Conservation (phyloP, 208 protist species). For the Leishmania major region DNA sequence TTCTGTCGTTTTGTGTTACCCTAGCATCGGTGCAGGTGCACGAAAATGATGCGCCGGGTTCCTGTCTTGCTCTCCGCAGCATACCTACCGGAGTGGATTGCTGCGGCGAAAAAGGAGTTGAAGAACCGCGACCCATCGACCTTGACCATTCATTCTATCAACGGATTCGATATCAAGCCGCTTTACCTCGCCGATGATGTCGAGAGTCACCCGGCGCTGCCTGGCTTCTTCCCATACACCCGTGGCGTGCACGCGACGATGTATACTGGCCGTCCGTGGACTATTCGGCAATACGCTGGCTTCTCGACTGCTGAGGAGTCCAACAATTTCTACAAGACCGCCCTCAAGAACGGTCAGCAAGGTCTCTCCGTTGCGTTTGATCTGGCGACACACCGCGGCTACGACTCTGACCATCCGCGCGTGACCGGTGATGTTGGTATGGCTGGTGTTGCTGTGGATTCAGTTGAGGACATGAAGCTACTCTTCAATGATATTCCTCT, state of each 20-base stretch:
- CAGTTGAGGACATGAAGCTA: conserved; percentile 85
- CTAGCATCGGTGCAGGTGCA: too few relatives aligned
- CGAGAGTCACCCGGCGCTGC: conserved; percentile 31
- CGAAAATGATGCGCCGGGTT: conserved; percentile 64
- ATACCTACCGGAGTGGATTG: conserved; percentile 66
- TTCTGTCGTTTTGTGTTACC: neutral
- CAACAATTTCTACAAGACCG: conserved; percentile 95
- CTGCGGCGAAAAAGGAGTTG: conserved; percentile 84
- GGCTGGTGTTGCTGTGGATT: conserved; percentile 97
- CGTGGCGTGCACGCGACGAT: conserved; percentile 95
- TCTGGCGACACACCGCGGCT: conserved; percentile 96
- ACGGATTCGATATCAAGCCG: conserved; percentile 91
- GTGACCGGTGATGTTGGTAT: conserved; percentile 96
- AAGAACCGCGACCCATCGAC: conserved; percentile 56
- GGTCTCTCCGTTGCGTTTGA: conserved; percentile 96
- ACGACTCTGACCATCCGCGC: conserved; percentile 95
- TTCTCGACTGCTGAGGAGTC: conserved; percentile 96
- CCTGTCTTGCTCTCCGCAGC: conserved; percentile 43
- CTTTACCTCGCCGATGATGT: conserved; percentile 75
- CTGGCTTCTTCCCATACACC: conserved; percentile 93
- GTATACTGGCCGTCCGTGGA: conserved; percentile 96
- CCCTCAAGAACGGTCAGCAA: conserved; percentile 93
- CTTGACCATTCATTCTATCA: conserved; percentile 54
- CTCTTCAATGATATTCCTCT: conserved; percentile 95
- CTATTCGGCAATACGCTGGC: conserved; percentile 95